Conservation (phyloP, 306 rosid genomes). For the Quercus variabilis region DNA sequence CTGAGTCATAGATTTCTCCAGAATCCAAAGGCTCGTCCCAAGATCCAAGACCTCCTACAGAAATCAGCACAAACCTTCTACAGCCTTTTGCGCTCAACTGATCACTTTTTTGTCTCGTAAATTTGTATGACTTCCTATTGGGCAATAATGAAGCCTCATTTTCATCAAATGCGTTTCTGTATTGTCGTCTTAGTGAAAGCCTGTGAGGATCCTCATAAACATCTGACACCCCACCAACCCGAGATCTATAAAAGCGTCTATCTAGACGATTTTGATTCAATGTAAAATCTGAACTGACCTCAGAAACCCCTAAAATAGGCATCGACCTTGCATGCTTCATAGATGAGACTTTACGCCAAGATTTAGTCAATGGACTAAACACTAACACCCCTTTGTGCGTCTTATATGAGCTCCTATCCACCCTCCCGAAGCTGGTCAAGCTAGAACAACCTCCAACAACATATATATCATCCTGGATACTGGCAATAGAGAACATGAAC, state of each 20-base stretch:
- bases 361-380: conserved; percentile 84
- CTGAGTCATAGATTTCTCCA: conserved; percentile 87
- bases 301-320: conserved; percentile 81
- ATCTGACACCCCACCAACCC: conserved; percentile 76
- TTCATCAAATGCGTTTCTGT: conserved; percentile 55
- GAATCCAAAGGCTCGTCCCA: conserved; percentile 98
- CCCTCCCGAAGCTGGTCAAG: conserved; percentile 76
- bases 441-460: conserved; percentile 96
- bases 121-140: conserved; percentile 64
- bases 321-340: conserved; percentile 86
- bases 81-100: conserved; percentile 51
- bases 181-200: conserved; percentile 83
- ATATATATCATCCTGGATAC: conserved; percentile 78
- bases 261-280: conserved; percentile 66
- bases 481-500: conserved; percentile 86
- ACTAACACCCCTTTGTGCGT: conserved; percentile 85
- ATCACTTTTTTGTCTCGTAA: conserved; percentile 67
- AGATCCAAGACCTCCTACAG: conserved; percentile 89
- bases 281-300: conserved; percentile 68
- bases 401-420: conserved; percentile 91
- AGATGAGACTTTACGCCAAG: conserved; percentile 87
- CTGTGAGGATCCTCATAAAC: conserved; percentile 98
- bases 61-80: conserved; percentile 74
- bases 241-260: conserved; percentile 67
- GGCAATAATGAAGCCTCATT: conserved; percentile 50